Base-by-base conservation (phyloP, 1,139 yeast species). In the Diutina siamensis region DNA sequence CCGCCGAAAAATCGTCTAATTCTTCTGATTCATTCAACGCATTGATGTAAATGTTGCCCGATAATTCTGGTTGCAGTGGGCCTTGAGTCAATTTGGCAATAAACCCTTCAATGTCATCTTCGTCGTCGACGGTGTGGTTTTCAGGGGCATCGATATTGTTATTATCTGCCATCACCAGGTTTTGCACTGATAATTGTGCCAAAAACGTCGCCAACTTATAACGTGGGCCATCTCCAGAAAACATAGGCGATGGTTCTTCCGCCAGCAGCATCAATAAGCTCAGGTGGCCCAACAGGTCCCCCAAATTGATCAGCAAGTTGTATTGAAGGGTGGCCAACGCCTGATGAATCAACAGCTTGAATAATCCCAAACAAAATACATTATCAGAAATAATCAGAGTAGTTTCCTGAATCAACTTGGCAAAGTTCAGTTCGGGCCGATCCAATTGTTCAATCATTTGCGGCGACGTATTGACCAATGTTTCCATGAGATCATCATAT, bases 1-100 rank as follows among this genome's bases (percentile, higher is more conserved):
- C 75, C 4, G 97, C 97, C 63, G 95, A 81, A 55, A 89, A 75
- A 50, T 88, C 95, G 53, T 86, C 94, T 50, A 89, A 72, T 50
- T 80, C 88, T 22, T 78, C 80, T 32, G 78, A 67, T 46, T 71
- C 68, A 57, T 78, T 78, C 56, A 79, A 57, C 38, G 64, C 64
- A 57, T 67, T 68, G 42, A 71, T 57, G 53, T 64, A 71, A 18
- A 61, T 59, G 52, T 71, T 71, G 10, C 75, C 75, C 5, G 70
- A 59, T 41, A 38, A 38, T 18, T 38, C 42, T 3, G 4, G 21
- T n/a, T 25, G 19, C 3, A 7, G 21, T n/a, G 4, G n/a, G 18
- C 42, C 42, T 22, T 35, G 40, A 18, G 42, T 17, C 21, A 38
- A 38, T 7, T 17, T 25, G 20, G 33, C 32, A 15, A 38, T 38